phyloP scores from a whole-genome alignment of 2,329 filamentous ascomycete species.

The Fusarium drepaniforme region DNA sequence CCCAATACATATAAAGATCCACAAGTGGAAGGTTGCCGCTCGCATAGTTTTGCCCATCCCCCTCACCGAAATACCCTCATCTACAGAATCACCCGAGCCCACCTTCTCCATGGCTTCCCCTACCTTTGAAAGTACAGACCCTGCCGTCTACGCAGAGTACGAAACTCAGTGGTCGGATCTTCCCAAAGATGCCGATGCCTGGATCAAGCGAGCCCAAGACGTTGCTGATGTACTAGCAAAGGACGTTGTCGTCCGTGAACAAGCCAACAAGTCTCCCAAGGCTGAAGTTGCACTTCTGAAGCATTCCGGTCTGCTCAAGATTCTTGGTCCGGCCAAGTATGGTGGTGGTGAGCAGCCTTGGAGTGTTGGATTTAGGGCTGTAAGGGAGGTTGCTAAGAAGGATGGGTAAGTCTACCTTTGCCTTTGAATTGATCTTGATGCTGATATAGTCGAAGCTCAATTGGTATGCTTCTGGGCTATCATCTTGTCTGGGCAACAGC shows the following conservation, averaged over 20 bases:
- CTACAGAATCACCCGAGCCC: not conserved
- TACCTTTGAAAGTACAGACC: constrained; percentile 47
- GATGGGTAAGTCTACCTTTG: constrained; percentile 61
- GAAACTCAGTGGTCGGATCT: constrained; percentile 50
- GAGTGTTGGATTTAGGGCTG: constrained; percentile 67
- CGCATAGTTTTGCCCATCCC: not conserved
- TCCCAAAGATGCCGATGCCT: constrained; percentile 48
- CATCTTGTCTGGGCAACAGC: constrained; percentile 74
- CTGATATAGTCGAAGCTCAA: constrained; percentile 53
- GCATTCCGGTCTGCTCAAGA: constrained; percentile 54
- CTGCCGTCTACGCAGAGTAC: constrained; percentile 53
- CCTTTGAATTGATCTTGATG: not conserved
- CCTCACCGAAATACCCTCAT: not conserved
- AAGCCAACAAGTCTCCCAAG: constrained; percentile 54
- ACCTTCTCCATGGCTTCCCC: not conserved
- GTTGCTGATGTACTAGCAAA: constrained; percentile 50
- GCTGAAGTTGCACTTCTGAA: constrained; percentile 57
- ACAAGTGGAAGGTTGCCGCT: not conserved
- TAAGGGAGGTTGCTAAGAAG: constrained; percentile 72
- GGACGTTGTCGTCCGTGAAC: constrained; percentile 52
- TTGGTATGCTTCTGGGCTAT: constrained; percentile 76
- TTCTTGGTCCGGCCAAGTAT: constrained; percentile 54
- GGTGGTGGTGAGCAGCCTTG: constrained; percentile 59
- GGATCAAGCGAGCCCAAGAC: constrained; percentile 55
- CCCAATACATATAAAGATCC: not conserved